Evolutionary conservation across 2,329 filamentous ascomycete species (phyloP).

Genomic region (Pseudogymnoascus destructans): DNA sequence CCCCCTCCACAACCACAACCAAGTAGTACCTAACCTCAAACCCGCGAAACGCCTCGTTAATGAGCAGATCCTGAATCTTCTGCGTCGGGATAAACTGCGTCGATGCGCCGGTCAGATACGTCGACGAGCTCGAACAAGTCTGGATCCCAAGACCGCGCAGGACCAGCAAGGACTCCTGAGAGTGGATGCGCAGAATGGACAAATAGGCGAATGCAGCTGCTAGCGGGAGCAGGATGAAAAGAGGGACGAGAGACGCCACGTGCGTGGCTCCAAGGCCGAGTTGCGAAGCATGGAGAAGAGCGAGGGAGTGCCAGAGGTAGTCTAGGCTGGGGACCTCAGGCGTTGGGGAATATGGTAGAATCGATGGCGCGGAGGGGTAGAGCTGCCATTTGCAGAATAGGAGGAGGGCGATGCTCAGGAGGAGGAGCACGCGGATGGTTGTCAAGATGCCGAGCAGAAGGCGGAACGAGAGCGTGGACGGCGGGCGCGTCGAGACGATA

Average conservation of each 20-base stretch:
- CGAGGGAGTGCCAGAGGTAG: constrained; percentile 22
- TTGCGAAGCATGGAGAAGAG: constrained; percentile 20
- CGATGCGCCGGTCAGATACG: constrained; percentile 48
- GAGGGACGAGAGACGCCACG: constrained; percentile 28
- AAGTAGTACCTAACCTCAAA: constrained; percentile 87
- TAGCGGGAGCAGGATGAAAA: constrained; percentile 30
- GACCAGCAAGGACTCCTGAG: constrained; percentile 75
- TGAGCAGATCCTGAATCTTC: constrained; percentile 82
- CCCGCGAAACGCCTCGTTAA: constrained; percentile 88
- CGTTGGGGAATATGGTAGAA: background rate
- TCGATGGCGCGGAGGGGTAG: constrained; percentile 12
- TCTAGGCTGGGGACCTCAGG: constrained; percentile 13
- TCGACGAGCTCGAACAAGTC: constrained; percentile 58
- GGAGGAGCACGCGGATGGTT: constrained; percentile 30
- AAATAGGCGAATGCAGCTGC: constrained; percentile 31
- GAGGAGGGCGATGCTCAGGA: constrained; percentile 33
- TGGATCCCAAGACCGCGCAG: constrained; percentile 84
- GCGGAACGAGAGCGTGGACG: constrained; percentile 35
- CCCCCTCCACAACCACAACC: constrained; percentile 77
- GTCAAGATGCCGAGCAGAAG: constrained; percentile 33
- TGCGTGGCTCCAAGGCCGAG: constrained; percentile 25
- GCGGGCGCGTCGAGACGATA: constrained; percentile 71
- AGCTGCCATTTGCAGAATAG: constrained; percentile 37
- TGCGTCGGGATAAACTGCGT: constrained; percentile 82
- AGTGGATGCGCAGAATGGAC: constrained; percentile 35